Conservation (phyloP, 345 rosid genomes). For the Eucalyptus dawsonii region DNA sequence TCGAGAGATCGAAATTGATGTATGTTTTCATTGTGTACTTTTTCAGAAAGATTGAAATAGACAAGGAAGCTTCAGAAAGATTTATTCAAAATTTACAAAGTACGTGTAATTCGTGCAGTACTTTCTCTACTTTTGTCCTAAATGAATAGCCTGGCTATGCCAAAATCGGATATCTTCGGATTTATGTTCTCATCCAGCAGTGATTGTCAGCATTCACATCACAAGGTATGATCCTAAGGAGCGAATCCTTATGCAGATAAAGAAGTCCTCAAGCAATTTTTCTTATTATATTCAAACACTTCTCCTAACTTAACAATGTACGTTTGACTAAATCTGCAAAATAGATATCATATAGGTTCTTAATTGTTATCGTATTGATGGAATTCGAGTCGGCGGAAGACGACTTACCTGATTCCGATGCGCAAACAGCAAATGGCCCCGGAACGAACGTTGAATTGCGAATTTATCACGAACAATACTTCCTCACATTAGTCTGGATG, state of each 20-base stretch:
- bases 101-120: not conserved
- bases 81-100: not conserved
- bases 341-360: not conserved
- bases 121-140: not conserved
- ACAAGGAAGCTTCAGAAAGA: rapidly evolving
- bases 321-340: not conserved
- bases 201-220: not conserved
- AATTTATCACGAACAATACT: no score
- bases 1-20: not conserved
- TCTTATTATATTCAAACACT: not conserved
- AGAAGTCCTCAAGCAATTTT: not conserved
- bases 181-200: not conserved
- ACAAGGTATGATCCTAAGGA: not conserved
- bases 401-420: no score
- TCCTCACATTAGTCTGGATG: no score
- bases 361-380: not conserved
- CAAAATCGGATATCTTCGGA: not conserved
- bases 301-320: not conserved
- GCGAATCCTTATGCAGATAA: not conserved
- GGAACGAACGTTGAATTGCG: no score
- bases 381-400: no score
- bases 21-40: not conserved
- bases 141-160: not conserved
- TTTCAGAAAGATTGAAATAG: not conserved
- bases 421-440: no score